Base-by-base conservation (phyloP, 1,139 yeast species). In the Pichia sp. region DNA sequence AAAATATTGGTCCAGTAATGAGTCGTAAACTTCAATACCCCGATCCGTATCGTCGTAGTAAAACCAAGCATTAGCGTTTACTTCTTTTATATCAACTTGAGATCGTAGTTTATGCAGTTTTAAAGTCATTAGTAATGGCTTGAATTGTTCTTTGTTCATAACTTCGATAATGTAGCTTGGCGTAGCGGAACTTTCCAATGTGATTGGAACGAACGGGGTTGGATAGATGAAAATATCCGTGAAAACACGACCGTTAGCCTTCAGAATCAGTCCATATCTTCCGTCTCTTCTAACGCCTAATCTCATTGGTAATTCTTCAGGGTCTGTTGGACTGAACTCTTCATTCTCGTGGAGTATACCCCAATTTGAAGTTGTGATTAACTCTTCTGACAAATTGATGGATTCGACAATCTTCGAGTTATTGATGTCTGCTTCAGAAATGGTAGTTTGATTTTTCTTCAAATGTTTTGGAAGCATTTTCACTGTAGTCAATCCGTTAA, bases 401-500 rank as follows among this genome's bases (percentile, higher is more conserved):
- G 26, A 45, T 13, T 45, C 37, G 2, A 45, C 38, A 21, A 46
- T 44, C 22, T 41, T 39, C 27, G 42, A 37, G 25, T 43, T 46
- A 22, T 51, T 49, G 16, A 67, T 51, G 31, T 72, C 80, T 14
- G 59, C 55, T 6, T 62, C 67, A 22, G 74, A 65, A 35, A 81
- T 69, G 3, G 88, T 81, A 45, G 78, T 79, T 45, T 76, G 75
- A 44, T 79, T 77, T 52, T 78, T 77, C 60, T 81, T 80, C 22
- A 65, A 62, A 26, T 75, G 67, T 26, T 66, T 65, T 8, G 88
- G 86, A 6, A 79, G 51, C 43, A 81, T 58, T 50, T 86, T 72
- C n/a, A 86, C 69, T 0, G 96, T 85, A 7, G 83, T 65, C 26
- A 88, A 64, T 0, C 97, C 97, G 56, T 91, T 88, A 27, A 91